A percentile compares a stretch with the other conserved stretches of the same genome.
These are phyloP conservation scores for Metschnikowia arizonensis DNA, from an alignment of 805 yeast species.

Conservation along the genomic window DNA sequence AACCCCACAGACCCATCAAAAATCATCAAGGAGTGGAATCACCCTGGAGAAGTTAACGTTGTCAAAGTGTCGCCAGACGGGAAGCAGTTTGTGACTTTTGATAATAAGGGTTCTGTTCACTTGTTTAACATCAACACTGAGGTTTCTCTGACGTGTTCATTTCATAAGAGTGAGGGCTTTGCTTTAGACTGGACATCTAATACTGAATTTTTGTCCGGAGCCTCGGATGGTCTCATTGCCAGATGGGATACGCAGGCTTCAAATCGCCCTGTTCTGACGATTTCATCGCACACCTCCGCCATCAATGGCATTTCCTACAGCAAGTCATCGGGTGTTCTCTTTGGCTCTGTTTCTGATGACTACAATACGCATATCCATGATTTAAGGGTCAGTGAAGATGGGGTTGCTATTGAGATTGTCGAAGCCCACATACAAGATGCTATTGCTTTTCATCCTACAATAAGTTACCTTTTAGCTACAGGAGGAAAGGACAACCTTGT, in stretches of 20 bases:
- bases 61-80: constrained; percentile 51
- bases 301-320: constrained; percentile 70
- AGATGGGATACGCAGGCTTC: constrained; percentile 58
- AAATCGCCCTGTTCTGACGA: constrained; percentile 44
- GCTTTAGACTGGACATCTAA: constrained; percentile 65
- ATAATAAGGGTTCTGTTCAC: constrained; percentile 48
- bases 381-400: constrained; percentile 32
- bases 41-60: constrained; percentile 64
- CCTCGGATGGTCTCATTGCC: constrained; percentile 65
- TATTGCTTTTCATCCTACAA: constrained; percentile 58
- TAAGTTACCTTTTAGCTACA: constrained; percentile 58
- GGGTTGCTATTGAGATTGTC: constrained; percentile 44
- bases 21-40: constrained; percentile 43
- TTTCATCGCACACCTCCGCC: constrained; percentile 50
- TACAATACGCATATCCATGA: constrained; percentile 58
- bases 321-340: constrained; percentile 35
- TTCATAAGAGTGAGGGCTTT: constrained; percentile 64
- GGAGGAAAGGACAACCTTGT: constrained; percentile 77
- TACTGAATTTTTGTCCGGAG: constrained; percentile 51
- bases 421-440: constrained; percentile 61
- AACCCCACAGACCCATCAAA: not conserved
- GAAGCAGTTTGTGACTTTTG: constrained; percentile 50
- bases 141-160: constrained; percentile 34
- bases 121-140: constrained; percentile 34
- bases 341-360: constrained; percentile 75